Conservation (phyloP, 148 eudicot genomes). For the Amaranthus cruentus region DNA sequence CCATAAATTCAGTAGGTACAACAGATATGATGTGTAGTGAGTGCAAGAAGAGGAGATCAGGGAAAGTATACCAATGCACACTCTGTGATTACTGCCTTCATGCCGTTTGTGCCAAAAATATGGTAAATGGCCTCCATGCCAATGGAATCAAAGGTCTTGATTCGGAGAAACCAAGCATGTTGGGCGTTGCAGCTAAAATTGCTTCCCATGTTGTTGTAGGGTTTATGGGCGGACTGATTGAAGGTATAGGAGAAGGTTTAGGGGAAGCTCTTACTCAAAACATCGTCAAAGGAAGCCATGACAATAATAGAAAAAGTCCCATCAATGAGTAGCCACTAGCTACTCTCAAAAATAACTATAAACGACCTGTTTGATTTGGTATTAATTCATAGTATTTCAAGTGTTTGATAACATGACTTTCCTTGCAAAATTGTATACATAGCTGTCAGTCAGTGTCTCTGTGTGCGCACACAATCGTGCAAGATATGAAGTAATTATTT, state of each 20-base stretch:
- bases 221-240: constrained; percentile 48
- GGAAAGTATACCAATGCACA: constrained; percentile 64
- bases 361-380: no score
- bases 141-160: constrained; percentile 33
- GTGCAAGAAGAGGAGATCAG: constrained; percentile 65
- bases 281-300: constrained; percentile 27
- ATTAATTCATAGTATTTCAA: no score
- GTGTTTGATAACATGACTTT: no score
- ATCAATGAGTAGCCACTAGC: no score
- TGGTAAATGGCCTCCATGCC: constrained; percentile 52
- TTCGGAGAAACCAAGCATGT: constrained; percentile 31
- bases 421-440: no score
- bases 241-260: constrained; percentile 60
- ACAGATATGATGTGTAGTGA: constrained; percentile 39
- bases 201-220: constrained; percentile 46
- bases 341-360: no score
- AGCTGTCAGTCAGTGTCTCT: no score
- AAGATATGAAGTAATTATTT: no score
- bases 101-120: constrained; percentile 51
- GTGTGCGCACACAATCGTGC: no score
- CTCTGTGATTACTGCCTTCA: constrained; percentile 53
- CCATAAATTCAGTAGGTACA: constrained; percentile 12
- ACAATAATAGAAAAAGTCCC: not conserved
- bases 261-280: constrained; percentile 50
- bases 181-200: constrained; percentile 40